A percentile compares a stretch with the other conserved stretches of the same genome.
These are phyloP conservation scores for Fusarium nodosum DNA, from an alignment of 2,329 filamentous ascomycete species.

Conservation along the genomic window DNA sequence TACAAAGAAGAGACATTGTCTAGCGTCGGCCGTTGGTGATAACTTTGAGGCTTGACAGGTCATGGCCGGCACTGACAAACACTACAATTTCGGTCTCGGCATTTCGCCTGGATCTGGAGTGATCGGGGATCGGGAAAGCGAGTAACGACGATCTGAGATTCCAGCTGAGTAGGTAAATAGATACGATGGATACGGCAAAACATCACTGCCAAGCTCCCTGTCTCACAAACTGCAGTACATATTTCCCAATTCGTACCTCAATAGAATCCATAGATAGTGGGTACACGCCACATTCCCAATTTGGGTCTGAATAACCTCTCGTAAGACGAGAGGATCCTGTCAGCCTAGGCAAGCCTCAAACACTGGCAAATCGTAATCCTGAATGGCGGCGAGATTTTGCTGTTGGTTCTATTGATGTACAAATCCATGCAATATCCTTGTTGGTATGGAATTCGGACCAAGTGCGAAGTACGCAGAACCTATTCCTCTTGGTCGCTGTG, in stretches of 20 bases:
- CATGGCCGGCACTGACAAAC: neutral
- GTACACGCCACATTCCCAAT: neutral
- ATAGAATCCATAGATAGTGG: neutral
- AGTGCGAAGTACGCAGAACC: neutral
- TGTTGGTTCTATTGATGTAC: conserved; percentile 2
- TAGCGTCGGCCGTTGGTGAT: neutral
- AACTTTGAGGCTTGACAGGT: neutral
- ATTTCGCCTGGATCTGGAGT: neutral
- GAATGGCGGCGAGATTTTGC: too few relatives aligned
- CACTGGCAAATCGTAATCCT: neutral
- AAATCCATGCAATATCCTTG: neutral
- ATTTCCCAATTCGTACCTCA: neutral
- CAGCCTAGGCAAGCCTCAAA: neutral
- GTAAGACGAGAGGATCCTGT: too few relatives aligned
- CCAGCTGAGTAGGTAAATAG: too few relatives aligned
- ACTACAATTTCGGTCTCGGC: neutral
- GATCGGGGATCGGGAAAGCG: neutral
- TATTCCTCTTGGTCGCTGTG: neutral
- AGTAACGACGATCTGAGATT: neutral
- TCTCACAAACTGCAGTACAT: neutral
- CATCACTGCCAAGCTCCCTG: neutral
- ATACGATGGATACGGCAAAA: neutral
- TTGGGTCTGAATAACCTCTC: conserved; percentile 3
- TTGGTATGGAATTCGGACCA: neutral
- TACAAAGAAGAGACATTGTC: neutral